A percentile compares a stretch with the other conserved stretches of the same genome.
Evolutionary conservation across 192 early-diverging fungal species (phyloP).

Genomic region (Backusella parvicylindrica): DNA sequence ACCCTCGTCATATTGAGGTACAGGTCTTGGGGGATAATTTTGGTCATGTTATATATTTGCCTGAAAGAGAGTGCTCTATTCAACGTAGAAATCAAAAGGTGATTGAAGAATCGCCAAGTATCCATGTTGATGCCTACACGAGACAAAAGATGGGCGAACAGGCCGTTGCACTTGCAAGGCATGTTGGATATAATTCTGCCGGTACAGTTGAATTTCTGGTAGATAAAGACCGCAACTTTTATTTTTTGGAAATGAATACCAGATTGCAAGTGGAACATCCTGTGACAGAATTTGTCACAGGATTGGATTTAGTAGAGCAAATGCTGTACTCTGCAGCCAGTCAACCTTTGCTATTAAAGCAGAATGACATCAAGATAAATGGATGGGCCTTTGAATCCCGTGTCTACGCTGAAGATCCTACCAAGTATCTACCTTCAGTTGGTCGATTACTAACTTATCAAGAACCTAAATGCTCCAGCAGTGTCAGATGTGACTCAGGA

Average conservation of each 20-base stretch:
- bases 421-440: slow-evolving; percentile 90
- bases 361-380: slow-evolving; percentile 72
- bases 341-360: slow-evolving; percentile 65
- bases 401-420: slow-evolving; percentile 95
- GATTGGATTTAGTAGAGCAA: slow-evolving; percentile 89
- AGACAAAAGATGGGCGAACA: slow-evolving; percentile 76
- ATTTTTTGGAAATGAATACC: slow-evolving; percentile 83
- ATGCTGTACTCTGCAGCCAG: slow-evolving; percentile 93
- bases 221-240: slow-evolving; percentile 70
- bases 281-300: slow-evolving; percentile 78
- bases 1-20: slow-evolving; percentile 77
- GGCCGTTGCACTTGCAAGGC: slow-evolving; percentile 68
- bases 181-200: slow-evolving; percentile 72
- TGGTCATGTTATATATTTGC: slow-evolving; percentile 78
- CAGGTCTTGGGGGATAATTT: slow-evolving; percentile 67
- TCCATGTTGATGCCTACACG: slow-evolving; percentile 58
- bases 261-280: slow-evolving; percentile 81
- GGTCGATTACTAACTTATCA: slow-evolving; percentile 83
- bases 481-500: slow-evolving; percentile 92
- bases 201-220: slow-evolving; percentile 77
- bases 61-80: slow-evolving; percentile 88
- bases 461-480: slow-evolving; percentile 61
- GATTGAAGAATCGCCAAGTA: slow-evolving; percentile 83
- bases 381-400: slow-evolving; percentile 96
- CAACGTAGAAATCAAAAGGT: slow-evolving; percentile 82